Percentiles rank a stretch among this genome's conserved stretches.
Conservation (phyloP, 2,329 filamentous ascomycete genomes). For the Ustulina deusta region DNA sequence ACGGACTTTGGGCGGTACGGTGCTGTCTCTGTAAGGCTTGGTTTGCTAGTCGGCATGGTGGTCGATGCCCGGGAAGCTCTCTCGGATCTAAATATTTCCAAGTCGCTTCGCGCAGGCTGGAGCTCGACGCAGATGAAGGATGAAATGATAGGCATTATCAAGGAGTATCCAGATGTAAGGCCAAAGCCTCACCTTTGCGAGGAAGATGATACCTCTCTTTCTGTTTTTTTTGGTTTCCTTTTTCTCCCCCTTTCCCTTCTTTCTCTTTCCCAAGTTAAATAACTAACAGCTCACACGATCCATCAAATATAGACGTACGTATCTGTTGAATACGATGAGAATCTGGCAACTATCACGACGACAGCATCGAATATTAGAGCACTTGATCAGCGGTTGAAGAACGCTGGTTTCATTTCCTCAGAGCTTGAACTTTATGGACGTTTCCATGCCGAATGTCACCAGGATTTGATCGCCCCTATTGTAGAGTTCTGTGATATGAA, state of each 20-base stretch:
- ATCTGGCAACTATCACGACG: conserved; percentile 52
- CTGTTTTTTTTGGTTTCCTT: not conserved
- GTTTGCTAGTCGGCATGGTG: conserved; percentile 53
- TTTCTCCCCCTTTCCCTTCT: not conserved
- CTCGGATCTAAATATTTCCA: conserved; percentile 22
- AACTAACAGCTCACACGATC: conserved; percentile 32
- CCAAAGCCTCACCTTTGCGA: not conserved
- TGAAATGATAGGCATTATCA: conserved; percentile 34
- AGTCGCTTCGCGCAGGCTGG: conserved; percentile 46
- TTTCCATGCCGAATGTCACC: conserved; percentile 47
- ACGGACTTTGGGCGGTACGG: conserved; percentile 52
- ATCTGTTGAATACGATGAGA: conserved; percentile 50
- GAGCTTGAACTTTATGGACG: conserved; percentile 51
- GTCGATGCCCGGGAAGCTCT: conserved; percentile 53
- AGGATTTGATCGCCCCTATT: conserved; percentile 35
- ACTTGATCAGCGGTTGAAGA: conserved; percentile 46
- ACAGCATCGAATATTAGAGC: conserved; percentile 38
- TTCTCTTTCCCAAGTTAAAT: conserved; percentile 34
- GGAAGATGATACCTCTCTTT: not conserved
- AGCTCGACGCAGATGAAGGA: conserved; percentile 38
- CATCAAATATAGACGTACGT: conserved; percentile 24
- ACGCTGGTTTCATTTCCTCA: conserved; percentile 45
- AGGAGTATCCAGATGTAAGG: conserved; percentile 26
- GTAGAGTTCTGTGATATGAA: conserved; percentile 47
- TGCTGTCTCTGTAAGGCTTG: conserved; percentile 54